Conservation (phyloP, 75 land plant genomes). For the Cunninghamia lanceolata region DNA sequence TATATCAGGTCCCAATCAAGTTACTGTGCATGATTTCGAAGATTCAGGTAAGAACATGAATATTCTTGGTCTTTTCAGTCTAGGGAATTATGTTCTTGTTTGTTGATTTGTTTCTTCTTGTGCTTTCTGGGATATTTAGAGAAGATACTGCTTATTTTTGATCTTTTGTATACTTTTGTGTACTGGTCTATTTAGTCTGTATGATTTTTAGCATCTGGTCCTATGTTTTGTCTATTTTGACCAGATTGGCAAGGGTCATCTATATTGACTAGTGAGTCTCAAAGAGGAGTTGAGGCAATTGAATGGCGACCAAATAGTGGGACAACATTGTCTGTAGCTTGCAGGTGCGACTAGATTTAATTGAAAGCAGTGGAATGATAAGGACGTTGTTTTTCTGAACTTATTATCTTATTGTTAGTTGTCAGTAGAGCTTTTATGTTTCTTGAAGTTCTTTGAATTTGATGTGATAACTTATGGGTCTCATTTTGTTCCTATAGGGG, state of each 20-base stretch:
- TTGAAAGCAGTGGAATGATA: background rate
- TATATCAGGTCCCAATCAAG: conserved; percentile 78
- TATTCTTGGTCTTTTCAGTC: background rate
- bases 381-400: background rate
- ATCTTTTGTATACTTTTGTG: background rate
- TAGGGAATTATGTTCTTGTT: background rate
- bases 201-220: background rate
- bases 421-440: background rate
- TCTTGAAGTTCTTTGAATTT: background rate
- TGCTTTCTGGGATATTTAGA: background rate
- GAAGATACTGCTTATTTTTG: background rate
- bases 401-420: background rate
- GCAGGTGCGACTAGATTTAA: conserved; percentile 51
- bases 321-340: conserved; percentile 70
- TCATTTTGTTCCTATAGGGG: conserved; percentile 42
- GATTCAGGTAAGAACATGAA: conserved; percentile 65
- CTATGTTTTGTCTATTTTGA: background rate
- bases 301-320: conserved; percentile 99
- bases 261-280: conserved; percentile 61
- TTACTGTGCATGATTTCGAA: conserved; percentile 79
- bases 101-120: conserved; percentile 5
- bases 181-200: background rate
- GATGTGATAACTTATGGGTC: background rate
- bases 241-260: conserved; percentile 5
- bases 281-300: conserved; percentile 66